Evolutionary conservation across 495 filamentous ascomycete species (phyloP), one percentile per base, ranked within the genome.

Genomic region (Barbatosphaeria neglecta): DNA sequence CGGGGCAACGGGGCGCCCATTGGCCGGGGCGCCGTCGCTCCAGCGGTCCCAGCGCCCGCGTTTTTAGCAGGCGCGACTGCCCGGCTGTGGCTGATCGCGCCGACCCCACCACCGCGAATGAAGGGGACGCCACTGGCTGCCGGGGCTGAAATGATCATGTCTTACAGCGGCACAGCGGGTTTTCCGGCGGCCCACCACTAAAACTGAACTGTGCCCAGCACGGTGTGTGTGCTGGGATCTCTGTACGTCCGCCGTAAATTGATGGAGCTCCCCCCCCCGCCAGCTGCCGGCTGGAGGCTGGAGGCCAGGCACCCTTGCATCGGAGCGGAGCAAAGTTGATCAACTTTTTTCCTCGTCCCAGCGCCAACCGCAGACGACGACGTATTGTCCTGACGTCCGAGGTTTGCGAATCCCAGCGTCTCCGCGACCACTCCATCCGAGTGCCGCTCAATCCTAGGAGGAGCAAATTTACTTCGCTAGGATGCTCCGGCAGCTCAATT

Each of bases 1-100:
- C 65, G 52, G 59, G 55, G 70, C 70, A 73, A 73, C 68, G 57
- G 44, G 9, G 0, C 17, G 46, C 48, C 59, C 46, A 72, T 74
- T 73, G 71, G 70, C 33, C 31, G 10, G 37, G 25, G 44, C 18
- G 22, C 28, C 11, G 20, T 27, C 35, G 23, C 48, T n/a, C 41
- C 45, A 23, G n/a, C 41, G 13, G 22, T 16, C 33, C 49, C 22
- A 22, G 22, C 47, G 48, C 51, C 53, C 60, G 60, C 58, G 55
- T 61, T 61, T 57, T 57, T 46, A 49, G 9, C 31, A 35, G 50
- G 53, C 50, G 45, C 37, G 37, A 39, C 25, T 40, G 27, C 37
- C 45, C 19, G 23, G 45, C 45, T 46, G 37, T 35, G 45, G 37
- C 37, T 38, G 20, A n/a, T 15, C 31, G 31, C 31, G 31, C 16